Evolutionary conservation across 768 basidiomycete genomes (phyloP).

Genomic region (Gloeostereum incarnatum): DNA sequence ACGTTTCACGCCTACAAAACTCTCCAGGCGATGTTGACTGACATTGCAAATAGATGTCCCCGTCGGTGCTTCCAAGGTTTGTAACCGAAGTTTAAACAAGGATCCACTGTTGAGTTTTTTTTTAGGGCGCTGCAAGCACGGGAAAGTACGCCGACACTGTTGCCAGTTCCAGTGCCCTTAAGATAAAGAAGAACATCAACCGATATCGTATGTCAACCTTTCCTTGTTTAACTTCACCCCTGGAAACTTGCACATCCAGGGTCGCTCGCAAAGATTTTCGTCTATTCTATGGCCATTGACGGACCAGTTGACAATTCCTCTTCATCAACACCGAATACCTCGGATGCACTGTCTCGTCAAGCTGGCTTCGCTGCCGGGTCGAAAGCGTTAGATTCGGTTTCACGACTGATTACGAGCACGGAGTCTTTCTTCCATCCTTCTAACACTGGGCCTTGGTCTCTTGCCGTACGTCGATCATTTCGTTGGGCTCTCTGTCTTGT

Average conservation of each 20-base stretch:
- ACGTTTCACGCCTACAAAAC: slow-evolving; percentile 12
- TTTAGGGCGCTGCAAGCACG: slow-evolving; percentile 53
- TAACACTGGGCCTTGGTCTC: slow-evolving; percentile 81
- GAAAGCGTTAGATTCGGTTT: slow-evolving; percentile 79
- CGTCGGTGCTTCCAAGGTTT: slow-evolving; percentile 59
- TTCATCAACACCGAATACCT: slow-evolving; percentile 16
- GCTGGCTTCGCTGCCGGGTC: slow-evolving; percentile 71
- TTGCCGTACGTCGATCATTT: slow-evolving; percentile 28
- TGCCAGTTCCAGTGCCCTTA: slow-evolving; percentile 43
- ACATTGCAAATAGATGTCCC: slow-evolving; percentile 45
- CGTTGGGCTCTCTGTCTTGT: slow-evolving; percentile 6
- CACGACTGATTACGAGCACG: slow-evolving; percentile 81
- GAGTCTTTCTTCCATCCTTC: slow-evolving; percentile 96
- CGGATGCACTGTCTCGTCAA: slow-evolving; percentile 22
- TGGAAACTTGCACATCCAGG: slow-evolving; percentile 31
- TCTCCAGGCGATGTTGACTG: slow-evolving; percentile 2
- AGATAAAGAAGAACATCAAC: slow-evolving; percentile 64
- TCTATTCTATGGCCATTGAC: slow-evolving; percentile 87
- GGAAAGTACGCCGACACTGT: slow-evolving; percentile 61
- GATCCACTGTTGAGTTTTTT: slow-evolving; percentile 3
- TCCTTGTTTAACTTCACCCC: slow-evolving; percentile 1
- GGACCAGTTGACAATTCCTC: slow-evolving; percentile 43
- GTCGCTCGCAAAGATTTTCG: slow-evolving; percentile 74
- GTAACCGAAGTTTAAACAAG: slow-evolving; percentile 3
- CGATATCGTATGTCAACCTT: slow-evolving; percentile 40